Evolutionary conservation across 768 basidiomycete genomes (phyloP).

Genomic region (Leccinellum albellum): DNA sequence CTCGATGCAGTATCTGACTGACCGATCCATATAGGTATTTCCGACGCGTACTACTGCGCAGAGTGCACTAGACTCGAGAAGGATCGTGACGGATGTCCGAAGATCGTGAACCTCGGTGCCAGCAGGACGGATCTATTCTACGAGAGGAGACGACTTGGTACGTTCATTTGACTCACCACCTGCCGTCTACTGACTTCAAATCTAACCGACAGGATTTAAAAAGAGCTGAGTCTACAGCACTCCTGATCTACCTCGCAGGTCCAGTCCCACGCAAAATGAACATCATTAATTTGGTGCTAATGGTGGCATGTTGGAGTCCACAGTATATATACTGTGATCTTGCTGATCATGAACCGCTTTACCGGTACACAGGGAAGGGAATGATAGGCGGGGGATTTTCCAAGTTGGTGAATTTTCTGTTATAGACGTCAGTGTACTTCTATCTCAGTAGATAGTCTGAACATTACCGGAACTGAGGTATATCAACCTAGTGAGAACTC

Average conservation of each 20-base stretch:
- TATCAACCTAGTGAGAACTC: conserved; percentile 53
- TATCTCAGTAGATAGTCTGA: background rate
- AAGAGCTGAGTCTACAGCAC: conserved; percentile 25
- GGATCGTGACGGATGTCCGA: conserved; percentile 96
- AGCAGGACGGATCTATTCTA: conserved; percentile 92
- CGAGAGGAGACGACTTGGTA: conserved; percentile 81
- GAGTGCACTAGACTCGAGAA: conserved; percentile 97
- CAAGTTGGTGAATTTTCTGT: conserved; percentile 52
- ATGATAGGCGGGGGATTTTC: conserved; percentile 64
- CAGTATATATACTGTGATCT: conserved; percentile 6
- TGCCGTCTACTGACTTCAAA: background rate
- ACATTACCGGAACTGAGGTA: conserved; percentile 65
- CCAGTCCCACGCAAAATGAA: background rate
- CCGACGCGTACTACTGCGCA: conserved; percentile 98
- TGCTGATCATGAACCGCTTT: background rate
- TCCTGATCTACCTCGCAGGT: background rate
- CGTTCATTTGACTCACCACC: conserved; percentile 14
- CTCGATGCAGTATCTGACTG: background rate
- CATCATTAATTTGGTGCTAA: conserved; percentile 1
- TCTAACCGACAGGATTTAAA: conserved; percentile 25
- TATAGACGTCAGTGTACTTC: conserved; percentile 8
- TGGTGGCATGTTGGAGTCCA: background rate
- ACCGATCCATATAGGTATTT: conserved; percentile 64
- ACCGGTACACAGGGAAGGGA: conserved; percentile 57
- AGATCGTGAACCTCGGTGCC: conserved; percentile 96